Evolutionary conservation across 371 early-diverging fungal species (phyloP).

Genomic region (Apophysomyces variabilis): DNA sequence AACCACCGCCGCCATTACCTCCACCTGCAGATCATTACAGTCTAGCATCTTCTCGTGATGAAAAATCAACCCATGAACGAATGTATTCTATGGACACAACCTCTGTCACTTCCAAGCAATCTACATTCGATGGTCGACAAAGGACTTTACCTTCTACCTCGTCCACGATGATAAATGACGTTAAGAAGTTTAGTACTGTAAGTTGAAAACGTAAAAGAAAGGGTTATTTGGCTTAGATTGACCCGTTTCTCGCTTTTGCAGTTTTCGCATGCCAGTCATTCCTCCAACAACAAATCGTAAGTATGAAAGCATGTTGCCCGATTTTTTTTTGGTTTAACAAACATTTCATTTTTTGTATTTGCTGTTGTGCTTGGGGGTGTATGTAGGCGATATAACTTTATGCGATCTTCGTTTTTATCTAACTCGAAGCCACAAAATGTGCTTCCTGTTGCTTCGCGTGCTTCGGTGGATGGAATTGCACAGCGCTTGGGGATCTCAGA

Average conservation of each 20-base stretch:
- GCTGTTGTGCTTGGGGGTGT: neutral
- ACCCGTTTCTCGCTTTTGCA: neutral
- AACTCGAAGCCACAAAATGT: conserved; percentile 15
- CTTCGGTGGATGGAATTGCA: conserved; percentile 23
- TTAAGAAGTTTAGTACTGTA: neutral
- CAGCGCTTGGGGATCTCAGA: conserved; percentile 12
- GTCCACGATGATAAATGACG: neutral
- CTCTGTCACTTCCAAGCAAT: neutral
- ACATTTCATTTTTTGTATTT: neutral
- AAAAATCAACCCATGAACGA: conserved; percentile 2
- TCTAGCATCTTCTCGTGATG: neutral
- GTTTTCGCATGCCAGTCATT: neutral
- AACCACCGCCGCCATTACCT: neutral
- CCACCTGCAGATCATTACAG: conserved; percentile 7
- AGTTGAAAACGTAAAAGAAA: neutral
- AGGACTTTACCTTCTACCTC: neutral
- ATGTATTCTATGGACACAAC: neutral
- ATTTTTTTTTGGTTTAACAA: neutral
- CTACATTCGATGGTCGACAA: neutral
- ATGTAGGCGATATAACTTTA: conserved; percentile 15
- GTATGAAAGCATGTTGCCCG: conserved; percentile 3
- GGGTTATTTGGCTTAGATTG: too few species aligned
- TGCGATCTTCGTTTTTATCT: conserved; percentile 21
- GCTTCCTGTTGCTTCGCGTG: conserved; percentile 21
- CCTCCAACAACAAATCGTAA: conserved; percentile 5